These are phyloP conservation scores for Penicillium rolfsii DNA, from an alignment of 2,329 filamentous ascomycete genomes.

Conservation along the genomic window DNA sequence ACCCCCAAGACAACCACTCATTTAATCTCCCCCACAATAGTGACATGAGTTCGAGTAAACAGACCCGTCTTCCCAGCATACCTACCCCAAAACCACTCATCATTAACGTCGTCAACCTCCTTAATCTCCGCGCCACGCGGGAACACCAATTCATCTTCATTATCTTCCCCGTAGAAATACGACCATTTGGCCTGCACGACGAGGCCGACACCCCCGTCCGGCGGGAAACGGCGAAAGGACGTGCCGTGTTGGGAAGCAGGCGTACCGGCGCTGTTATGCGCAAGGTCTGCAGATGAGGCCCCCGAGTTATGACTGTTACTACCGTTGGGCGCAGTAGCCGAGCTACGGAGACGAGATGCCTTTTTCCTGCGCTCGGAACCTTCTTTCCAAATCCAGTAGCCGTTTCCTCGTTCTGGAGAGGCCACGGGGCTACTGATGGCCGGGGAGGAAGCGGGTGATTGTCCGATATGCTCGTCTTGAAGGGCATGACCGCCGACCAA, in stretches of 20 bases:
- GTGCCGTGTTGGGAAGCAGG: conserved; percentile 20
- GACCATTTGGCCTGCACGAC: conserved; percentile 70
- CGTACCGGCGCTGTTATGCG: conserved; percentile 14
- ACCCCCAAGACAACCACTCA: conserved; percentile 22
- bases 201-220: conserved; percentile 73
- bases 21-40: conserved; percentile 48
- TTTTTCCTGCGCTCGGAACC: conserved; percentile 44
- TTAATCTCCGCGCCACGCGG: conserved; percentile 79
- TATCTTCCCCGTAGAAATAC: conserved; percentile 68
- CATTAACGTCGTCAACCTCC: conserved; percentile 85
- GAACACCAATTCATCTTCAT: conserved; percentile 76
- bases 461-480: conserved; percentile 58
- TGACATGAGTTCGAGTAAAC: conserved; percentile 79
- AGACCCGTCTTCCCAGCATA: conserved; percentile 80
- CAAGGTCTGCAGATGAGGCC: conserved; percentile 22
- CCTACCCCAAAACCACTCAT: conserved; percentile 84
- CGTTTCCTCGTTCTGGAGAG: conserved; percentile 34
- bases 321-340: conserved; percentile 14
- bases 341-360: conserved; percentile 37
- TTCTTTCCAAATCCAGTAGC: conserved; percentile 51
- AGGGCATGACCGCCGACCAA: conserved; percentile 77
- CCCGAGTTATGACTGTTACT: not conserved
- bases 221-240: conserved; percentile 61
- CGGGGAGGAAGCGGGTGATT: conserved; percentile 25
- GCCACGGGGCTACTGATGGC: conserved; percentile 25